Evolutionary conservation across 2,329 filamentous ascomycete genomes (phyloP), one percentile per base, ranked within the genome.

Genomic region (Microsporum audouinii): DNA sequence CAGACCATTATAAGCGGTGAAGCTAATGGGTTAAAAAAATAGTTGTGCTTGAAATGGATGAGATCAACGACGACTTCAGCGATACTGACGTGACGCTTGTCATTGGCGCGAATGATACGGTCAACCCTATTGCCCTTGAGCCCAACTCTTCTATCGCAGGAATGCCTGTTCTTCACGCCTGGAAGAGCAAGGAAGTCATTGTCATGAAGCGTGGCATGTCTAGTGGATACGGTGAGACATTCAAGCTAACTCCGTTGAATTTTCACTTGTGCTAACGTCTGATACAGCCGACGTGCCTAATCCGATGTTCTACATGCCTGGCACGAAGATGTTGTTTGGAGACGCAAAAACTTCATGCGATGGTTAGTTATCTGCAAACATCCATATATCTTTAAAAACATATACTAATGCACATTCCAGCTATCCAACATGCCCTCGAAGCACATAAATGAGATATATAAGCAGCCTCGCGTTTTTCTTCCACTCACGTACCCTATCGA

Each of bases 121-220:
- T 95, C 41, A 95, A 96, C 69, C 91, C 91, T 0, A 92, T 92
- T 68, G 89, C 91, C 0, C 76, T 95, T 65, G 89, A 95, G 71
- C 86, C 88, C 3, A 88, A 88, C 36, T 89, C 86, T 62, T 82
- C 89, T 0, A 95, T 96, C 66, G 90, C 90, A 0, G 91, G 91
- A 1, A 96, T 96, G 91, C 91, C 91, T 0, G 90, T 96, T 27
- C 77, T 95, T 66, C 88, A 95, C 65, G 91, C 88, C 4, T 95
- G 91, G 88, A 95, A 95, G 84, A 91, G 88, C 69, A 95, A 95
- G 79, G 86, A 92, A 70, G 89, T 94, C 1, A 83, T 96, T 59
- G 88, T 96, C 8, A 95, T 96, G 91, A 96, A 96, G 82, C 80
- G 91, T 62, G 87, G 90, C 58, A 86, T 95, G 87, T 87, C 88